phyloP scores from a whole-genome alignment of 495 filamentous ascomycete species.

The Lasiosphaeria miniovina region DNA sequence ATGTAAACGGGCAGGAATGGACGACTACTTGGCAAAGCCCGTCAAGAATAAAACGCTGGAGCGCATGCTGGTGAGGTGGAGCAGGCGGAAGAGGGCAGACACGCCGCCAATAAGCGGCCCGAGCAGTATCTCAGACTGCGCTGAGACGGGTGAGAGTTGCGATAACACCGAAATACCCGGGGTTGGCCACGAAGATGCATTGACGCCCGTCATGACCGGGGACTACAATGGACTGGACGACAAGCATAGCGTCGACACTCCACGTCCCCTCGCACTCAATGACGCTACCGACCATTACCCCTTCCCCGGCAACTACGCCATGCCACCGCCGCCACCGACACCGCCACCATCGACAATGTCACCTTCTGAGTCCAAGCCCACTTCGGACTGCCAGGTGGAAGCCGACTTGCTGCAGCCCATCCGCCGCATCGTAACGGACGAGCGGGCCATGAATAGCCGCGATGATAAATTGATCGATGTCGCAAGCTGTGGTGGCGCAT shows the following conservation, averaged over 20 bases:
- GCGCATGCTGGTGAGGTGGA: conserved; percentile 66
- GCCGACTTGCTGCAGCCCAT: conserved; percentile 24
- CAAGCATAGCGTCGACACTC: conserved; percentile 21
- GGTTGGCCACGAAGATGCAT: conserved; percentile 11
- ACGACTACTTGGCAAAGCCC: conserved; percentile 80
- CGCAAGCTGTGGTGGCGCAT: conserved; percentile 22
- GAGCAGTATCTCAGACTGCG: conserved; percentile 20
- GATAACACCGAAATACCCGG: conserved; percentile 30
- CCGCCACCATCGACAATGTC: background rate
- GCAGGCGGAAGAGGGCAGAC: conserved; percentile 21
- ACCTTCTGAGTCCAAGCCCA: background rate
- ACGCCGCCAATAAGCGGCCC: conserved; percentile 2
- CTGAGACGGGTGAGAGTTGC: conserved; percentile 32
- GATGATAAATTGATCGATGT: conserved; percentile 40
- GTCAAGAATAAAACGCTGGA: conserved; percentile 66
- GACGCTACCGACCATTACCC: conserved; percentile 1
- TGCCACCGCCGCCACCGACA: background rate
- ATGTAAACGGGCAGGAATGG: conserved; percentile 74
- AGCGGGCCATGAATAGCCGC: conserved; percentile 30
- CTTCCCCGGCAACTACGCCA: conserved; percentile 11
- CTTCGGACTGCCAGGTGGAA: conserved; percentile 6
- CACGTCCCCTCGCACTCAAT: conserved; percentile 20
- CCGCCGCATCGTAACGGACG: conserved; percentile 23
- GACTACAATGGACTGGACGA: conserved; percentile 9
- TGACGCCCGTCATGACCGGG: conserved; percentile 2